Evolutionary conservation across 1,284 basidiomycete genomes (phyloP).

Genomic region (Trichosporon coremiiforme): DNA sequence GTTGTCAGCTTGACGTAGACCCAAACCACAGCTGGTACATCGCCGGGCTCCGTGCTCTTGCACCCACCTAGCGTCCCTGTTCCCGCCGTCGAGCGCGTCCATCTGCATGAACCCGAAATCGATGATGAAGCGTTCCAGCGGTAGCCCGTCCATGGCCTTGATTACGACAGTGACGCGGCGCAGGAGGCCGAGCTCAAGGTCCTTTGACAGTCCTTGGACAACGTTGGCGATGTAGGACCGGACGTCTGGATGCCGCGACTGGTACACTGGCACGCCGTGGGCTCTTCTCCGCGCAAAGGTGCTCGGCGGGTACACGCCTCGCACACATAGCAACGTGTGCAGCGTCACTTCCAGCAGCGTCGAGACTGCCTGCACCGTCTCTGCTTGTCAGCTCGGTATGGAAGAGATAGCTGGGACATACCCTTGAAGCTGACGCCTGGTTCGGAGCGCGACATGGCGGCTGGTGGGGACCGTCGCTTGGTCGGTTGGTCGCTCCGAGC

Average conservation of each 20-base stretch:
- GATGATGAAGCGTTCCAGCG: constrained; percentile 67
- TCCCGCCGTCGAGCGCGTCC: constrained; percentile 67
- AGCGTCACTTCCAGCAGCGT: constrained; percentile 77
- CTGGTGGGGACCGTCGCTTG: not conserved
- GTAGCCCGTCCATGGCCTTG: constrained; percentile 65
- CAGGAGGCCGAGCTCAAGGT: constrained; percentile 60
- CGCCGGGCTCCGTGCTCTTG: not conserved
- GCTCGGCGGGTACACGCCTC: constrained; percentile 83
- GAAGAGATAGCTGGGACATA: not conserved
- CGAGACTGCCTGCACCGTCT: constrained; percentile 46
- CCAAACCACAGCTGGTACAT: no score
- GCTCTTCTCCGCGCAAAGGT: constrained; percentile 83
- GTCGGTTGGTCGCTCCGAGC: not conserved
- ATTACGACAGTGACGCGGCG: constrained; percentile 65
- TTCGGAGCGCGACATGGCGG: constrained; percentile 4
- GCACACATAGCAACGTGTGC: constrained; percentile 85
- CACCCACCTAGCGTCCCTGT: constrained; percentile 53
- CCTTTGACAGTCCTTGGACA: constrained; percentile 71
- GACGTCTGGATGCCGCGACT: constrained; percentile 83
- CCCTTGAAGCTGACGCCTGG: constrained; percentile 28
- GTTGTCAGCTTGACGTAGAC: constrained; percentile 14
- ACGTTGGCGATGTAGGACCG: constrained; percentile 84
- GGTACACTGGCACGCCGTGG: constrained; percentile 85
- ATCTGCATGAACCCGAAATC: constrained; percentile 65
- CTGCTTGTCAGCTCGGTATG: constrained; percentile 30